Percentiles rank a stretch among this genome's conserved stretches.
These are phyloP conservation scores for Nicotiana noctiflora DNA, from an alignment of 257 asterid genomes.

Conservation along the genomic window DNA sequence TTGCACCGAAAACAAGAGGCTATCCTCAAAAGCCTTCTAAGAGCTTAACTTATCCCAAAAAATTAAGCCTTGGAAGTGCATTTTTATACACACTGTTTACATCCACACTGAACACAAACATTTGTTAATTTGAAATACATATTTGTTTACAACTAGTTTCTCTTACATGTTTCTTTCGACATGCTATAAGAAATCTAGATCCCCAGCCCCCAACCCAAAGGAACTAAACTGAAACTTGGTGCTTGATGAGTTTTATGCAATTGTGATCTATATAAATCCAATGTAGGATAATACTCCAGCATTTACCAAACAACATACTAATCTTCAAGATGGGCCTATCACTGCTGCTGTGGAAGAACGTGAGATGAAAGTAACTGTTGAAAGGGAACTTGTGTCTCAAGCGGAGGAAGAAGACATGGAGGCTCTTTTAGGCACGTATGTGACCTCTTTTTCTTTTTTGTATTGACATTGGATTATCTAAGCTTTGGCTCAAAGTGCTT, in stretches of 20 bases:
- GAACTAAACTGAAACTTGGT: not conserved
- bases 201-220: not conserved
- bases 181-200: not conserved
- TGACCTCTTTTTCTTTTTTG: slow-evolving; percentile 19
- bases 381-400: slow-evolving; percentile 92
- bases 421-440: slow-evolving; percentile 98
- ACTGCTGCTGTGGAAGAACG: slow-evolving; percentile 31
- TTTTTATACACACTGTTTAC: not conserved
- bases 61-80: not conserved
- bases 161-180: not conserved
- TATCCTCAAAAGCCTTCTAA: not conserved
- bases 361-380: slow-evolving; percentile 88
- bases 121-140: not conserved
- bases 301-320: slow-evolving; percentile 49
- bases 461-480: not conserved
- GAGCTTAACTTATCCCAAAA: not conserved
- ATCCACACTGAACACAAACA: not conserved
- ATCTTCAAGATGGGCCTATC: slow-evolving; percentile 44
- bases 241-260: slow-evolving; percentile 4
- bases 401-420: slow-evolving; percentile 99
- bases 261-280: slow-evolving; percentile 6
- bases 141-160: not conserved
- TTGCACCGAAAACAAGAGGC: not conserved
- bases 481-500: not conserved
- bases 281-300: slow-evolving; percentile 71